Base-by-base conservation (phyloP, 169 alveolate genomes). In the Babesia gibsoni region DNA sequence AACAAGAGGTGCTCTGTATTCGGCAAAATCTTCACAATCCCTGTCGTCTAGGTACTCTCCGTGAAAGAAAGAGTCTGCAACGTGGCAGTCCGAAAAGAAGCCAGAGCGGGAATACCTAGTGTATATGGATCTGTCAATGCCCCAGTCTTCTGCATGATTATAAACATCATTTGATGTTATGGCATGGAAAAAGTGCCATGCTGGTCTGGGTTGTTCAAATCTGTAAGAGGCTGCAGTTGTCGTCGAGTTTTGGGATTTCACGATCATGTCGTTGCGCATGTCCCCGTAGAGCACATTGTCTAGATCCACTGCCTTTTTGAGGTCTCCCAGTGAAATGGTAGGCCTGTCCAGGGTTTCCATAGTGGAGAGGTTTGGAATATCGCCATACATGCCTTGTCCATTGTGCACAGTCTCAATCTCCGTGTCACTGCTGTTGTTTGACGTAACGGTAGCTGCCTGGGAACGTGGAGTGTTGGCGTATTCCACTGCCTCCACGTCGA, bases 21-120 rank as follows among this genome's bases (percentile, higher is more conserved):
- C 84, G 20, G 84, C 84, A 33, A 74, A 74, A 10, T 53, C 33
- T 1, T 74, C 69, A 59, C 52, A 61, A 1, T 63, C 81, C 6
- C 48, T 29, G 2, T 3, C 52, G 48, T 23, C 56, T 37, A 77
- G 52, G 50, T 67, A 66, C 42, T 67, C 86, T 27, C 82, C 82
- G 56, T 58, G 72, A 49, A 52, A 56, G 37, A 77, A 23, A 20
- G 65, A 61, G 58, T 77, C 86, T 1, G 86, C 86, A 33, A n/a
- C 58, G 73, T 45, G 32, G 18, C 86, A 77, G 63, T 77, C 86
- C 20, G 86, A 81, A 30, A 77, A 77, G 52, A 77, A 77, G 14
- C 86, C 86, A 3, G 82, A 67, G 48, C 86, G 41, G 29, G 86
- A 52, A 39, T 77, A 77, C 37, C 65, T 52, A n/a, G 86, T 77